Percentiles rank a stretch among this genome's conserved stretches.
Evolutionary conservation across 2,329 filamentous ascomycete species (phyloP).

Genomic region (Neopestalotiopsis sp.): DNA sequence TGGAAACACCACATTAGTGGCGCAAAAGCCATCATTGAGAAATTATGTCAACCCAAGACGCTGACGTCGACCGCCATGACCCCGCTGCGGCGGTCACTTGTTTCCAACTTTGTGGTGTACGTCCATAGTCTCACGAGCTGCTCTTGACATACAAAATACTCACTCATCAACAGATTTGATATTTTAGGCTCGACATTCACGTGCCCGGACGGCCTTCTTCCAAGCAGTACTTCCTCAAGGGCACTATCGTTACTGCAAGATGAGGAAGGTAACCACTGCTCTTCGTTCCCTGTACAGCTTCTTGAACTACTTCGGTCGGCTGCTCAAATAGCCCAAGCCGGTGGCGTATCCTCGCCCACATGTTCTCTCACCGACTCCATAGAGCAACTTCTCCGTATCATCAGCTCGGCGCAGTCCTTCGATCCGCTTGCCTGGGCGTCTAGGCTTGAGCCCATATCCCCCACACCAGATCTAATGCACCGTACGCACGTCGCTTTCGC

Average conservation of each 20-base stretch:
- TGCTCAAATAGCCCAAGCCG: background rate
- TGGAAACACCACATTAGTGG: background rate
- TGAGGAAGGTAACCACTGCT: background rate
- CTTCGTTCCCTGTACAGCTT: background rate
- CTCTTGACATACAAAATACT: background rate
- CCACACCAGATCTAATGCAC: background rate
- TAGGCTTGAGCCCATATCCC: background rate
- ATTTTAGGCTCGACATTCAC: background rate
- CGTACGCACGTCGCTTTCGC: background rate
- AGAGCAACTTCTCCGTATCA: background rate
- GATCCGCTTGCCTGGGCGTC: background rate
- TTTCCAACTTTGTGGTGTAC: background rate
- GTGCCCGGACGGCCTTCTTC: background rate
- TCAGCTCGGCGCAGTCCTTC: background rate
- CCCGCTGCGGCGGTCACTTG: background rate
- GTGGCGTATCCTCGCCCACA: background rate
- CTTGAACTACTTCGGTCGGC: background rate
- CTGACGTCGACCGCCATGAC: background rate
- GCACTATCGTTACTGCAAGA: background rate
- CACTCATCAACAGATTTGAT: background rate
- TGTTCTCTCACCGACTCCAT: background rate
- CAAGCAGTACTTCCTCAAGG: background rate
- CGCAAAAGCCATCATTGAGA: background rate
- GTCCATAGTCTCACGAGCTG: background rate
- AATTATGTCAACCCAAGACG: background rate